phyloP scores from a whole-genome alignment of 2,329 filamentous ascomycete species.

The Albophoma yamanashiensis region DNA sequence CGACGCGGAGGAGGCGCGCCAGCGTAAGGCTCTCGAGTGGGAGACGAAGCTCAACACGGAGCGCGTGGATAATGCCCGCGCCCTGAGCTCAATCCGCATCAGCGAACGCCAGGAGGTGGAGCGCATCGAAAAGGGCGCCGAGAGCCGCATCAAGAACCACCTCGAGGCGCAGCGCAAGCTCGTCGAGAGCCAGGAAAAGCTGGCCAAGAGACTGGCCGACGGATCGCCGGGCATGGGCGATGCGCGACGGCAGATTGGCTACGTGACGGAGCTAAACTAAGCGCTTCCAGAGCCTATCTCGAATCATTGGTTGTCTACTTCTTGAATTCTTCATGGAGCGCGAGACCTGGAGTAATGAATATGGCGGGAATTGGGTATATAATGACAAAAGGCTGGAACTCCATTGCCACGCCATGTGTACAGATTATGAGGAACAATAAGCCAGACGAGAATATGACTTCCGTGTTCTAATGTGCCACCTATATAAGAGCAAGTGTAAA shows the following conservation, averaged over 20 bases:
- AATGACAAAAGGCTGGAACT: neutral
- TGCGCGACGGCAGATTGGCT: conserved; percentile 42
- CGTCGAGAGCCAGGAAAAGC: conserved; percentile 34
- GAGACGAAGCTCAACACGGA: conserved; percentile 34
- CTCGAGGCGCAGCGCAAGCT: conserved; percentile 41
- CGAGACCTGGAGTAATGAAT: neutral
- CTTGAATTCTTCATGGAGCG: neutral
- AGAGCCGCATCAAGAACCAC: conserved; percentile 31
- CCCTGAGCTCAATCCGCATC: conserved; percentile 36
- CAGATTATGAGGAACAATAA: neutral
- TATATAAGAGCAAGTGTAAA: neutral
- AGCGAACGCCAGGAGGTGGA: conserved; percentile 42
- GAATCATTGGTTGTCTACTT: neutral
- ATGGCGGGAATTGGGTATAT: neutral
- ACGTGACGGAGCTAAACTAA: conserved; percentile 39
- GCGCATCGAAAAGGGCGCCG: conserved; percentile 32
- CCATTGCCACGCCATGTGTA: neutral
- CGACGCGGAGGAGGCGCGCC: conserved; percentile 31
- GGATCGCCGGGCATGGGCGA: conserved; percentile 12
- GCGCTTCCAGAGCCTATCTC: neutral
- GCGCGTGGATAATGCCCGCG: conserved; percentile 35
- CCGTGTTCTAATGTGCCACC: neutral
- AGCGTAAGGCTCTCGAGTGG: conserved; percentile 35
- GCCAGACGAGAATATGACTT: neutral
- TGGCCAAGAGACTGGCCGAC: conserved; percentile 34